Evolutionary conservation across 805 yeast species (phyloP), one percentile per base, ranked within the genome.

Genomic region (Zygosaccharomyces rouxii): DNA sequence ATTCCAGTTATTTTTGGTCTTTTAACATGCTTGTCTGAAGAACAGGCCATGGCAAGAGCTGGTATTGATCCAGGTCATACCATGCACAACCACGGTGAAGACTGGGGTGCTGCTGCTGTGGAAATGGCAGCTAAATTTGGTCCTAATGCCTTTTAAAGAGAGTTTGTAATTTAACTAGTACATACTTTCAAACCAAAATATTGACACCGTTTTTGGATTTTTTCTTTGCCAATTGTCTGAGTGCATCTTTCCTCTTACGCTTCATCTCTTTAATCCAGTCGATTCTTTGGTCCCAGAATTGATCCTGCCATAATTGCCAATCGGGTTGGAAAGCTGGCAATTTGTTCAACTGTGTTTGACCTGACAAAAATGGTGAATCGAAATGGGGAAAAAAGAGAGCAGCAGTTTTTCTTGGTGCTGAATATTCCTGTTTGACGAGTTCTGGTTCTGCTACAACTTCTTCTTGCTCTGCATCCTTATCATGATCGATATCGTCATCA

Each of bases 51-150:
- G 57, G 82, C 83, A 18, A 83, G 99, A 70, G 96, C 98, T 10
- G 99, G 98, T 22, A 72, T 92, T 53, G 89, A 85, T 49, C 81
- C 81, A 57, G 71, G 66, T 9, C 56, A 65, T 21, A 53, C 66
- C 16, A 79, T 83, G 82, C 98, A 94, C 69, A 92, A 92, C 73
- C 99, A 94, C 63, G 99, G 99, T 55, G 88, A 79, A 63, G 99
- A 94, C 68, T 92, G 99, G 99, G 99, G 96, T 57, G 90, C 95
- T 30, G 97, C 97, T 47, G 99, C 99, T 13, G 96, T 94, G 23
- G 99, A 92, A 73, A 92, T 94, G 98, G 84, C 79, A 3, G 44
- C 63, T 13, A 80, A 80, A 57, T 79, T 67, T 50, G 65, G 66
- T 26, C 54, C 56, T 44, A 50, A 50, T 39, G 59, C 55, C 31